A percentile compares a stretch with the other conserved stretches of the same genome.
These are phyloP conservation scores for Ballota nigra DNA, from an alignment of 257 asterid genomes.

Conservation along the genomic window DNA sequence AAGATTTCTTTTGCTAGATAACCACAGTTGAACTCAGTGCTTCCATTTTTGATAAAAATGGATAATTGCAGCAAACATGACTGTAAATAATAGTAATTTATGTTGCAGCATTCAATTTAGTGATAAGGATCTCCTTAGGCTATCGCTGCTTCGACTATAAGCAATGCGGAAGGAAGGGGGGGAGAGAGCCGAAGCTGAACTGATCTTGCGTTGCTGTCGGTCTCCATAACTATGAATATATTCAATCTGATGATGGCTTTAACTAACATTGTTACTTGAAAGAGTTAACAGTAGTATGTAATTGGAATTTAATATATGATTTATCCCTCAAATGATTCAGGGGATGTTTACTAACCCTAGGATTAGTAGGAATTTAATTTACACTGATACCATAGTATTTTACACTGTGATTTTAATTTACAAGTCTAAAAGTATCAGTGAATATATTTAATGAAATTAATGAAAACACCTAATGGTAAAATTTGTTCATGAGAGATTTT, in stretches of 20 bases:
- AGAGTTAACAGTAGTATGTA: background rate
- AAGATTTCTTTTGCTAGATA: background rate
- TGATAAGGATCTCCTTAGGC: background rate
- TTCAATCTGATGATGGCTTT: background rate
- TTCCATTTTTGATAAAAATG: background rate
- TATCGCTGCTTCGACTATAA: background rate
- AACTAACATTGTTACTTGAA: background rate
- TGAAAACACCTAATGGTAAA: too few relatives aligned
- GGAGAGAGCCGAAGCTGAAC: background rate
- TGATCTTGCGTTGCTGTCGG: background rate
- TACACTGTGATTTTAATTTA: too few relatives aligned
- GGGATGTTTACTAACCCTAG: background rate
- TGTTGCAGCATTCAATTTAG: slow-evolving; percentile 3
- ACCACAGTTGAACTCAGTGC: background rate
- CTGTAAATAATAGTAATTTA: background rate
- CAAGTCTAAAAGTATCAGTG: too few relatives aligned
- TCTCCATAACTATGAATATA: background rate
- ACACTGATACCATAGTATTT: too few relatives aligned
- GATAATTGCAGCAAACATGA: background rate
- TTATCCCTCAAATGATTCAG: background rate
- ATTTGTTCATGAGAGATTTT: too few relatives aligned
- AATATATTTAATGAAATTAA: too few relatives aligned
- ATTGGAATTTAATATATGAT: background rate
- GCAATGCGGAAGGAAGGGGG: background rate
- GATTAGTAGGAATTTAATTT: background rate